phyloP scores from a whole-genome alignment of 441 rosid genomes.

The Gossypium davidsonii region DNA sequence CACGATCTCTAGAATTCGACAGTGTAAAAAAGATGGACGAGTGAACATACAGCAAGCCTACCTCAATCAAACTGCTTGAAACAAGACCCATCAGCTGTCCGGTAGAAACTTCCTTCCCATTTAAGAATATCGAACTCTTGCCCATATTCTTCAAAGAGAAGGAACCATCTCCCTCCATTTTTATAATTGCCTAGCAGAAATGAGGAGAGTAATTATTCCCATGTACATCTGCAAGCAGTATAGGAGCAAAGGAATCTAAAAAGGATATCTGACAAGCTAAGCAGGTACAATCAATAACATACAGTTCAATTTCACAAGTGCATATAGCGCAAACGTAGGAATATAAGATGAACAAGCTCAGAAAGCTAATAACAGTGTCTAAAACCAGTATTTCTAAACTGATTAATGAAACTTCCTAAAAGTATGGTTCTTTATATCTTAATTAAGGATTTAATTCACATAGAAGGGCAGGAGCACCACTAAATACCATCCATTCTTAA shows the following conservation, averaged over 20 bases:
- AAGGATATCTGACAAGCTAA: not conserved
- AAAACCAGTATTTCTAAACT: not conserved
- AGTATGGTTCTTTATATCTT: not conserved
- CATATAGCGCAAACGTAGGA: not conserved
- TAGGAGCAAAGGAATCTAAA: conserved; percentile 9
- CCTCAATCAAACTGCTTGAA: conserved; percentile 62
- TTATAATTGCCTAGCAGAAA: conserved; percentile 59
- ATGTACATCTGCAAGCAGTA: not conserved
- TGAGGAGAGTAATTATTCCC: conserved; percentile 13
- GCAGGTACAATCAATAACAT: not conserved
- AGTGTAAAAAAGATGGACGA: too few relatives aligned
- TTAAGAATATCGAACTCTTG: conserved; percentile 46
- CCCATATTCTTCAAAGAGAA: conserved; percentile 73
- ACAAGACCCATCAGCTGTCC: conserved; percentile 37
- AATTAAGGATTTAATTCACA: not conserved
- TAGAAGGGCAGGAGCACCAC: not conserved
- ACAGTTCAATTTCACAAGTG: not conserved
- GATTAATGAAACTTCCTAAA: not conserved
- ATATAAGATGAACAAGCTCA: not conserved
- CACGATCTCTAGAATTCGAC: too few relatives aligned
- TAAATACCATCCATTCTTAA: not conserved
- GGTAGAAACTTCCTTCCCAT: conserved; percentile 51
- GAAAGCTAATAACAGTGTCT: not conserved
- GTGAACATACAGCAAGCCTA: too few relatives aligned
- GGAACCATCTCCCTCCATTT: conserved; percentile 61